Percentiles rank a stretch among this genome's conserved stretches.
These are phyloP conservation scores for Mycosphaerella sp. DNA, from an alignment of 2,329 filamentous ascomycete genomes.

Conservation along the genomic window DNA sequence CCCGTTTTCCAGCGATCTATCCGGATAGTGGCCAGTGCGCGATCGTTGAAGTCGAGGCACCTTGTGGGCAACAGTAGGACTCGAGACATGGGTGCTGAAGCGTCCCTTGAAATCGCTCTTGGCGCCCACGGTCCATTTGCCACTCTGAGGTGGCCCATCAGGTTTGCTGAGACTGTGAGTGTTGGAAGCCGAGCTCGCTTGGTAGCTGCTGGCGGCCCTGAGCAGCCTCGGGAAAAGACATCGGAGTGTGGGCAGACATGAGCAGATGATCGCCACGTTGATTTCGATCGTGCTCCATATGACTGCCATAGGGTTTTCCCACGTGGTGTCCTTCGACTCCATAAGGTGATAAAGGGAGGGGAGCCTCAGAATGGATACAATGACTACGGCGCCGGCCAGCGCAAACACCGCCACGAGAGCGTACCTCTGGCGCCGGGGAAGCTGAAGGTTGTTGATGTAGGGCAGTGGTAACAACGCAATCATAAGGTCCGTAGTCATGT, in stretches of 20 bases:
- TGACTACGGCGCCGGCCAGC: slow-evolving; percentile 29
- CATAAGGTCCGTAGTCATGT: slow-evolving; percentile 34
- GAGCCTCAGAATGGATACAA: slow-evolving; percentile 30
- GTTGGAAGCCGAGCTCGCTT: neutral
- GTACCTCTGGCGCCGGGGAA: slow-evolving; percentile 29
- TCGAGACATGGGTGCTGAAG: neutral
- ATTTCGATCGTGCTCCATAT: slow-evolving; percentile 34
- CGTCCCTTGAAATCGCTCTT: neutral
- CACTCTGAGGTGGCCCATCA: neutral
- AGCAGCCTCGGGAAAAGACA: slow-evolving; percentile 34
- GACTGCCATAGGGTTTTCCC: slow-evolving; percentile 26
- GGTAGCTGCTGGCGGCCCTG: neutral
- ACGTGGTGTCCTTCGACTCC: slow-evolving; percentile 25
- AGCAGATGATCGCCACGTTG: slow-evolving; percentile 34
- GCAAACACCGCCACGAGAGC: slow-evolving; percentile 33
- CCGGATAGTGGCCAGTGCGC: neutral
- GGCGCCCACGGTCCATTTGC: neutral
- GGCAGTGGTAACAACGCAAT: slow-evolving; percentile 33
- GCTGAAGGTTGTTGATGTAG: slow-evolving; percentile 29
- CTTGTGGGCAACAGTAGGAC: neutral
- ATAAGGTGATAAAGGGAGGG: slow-evolving; percentile 25
- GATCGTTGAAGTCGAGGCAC: neutral
- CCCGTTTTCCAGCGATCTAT: slow-evolving; percentile 1
- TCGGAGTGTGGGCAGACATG: slow-evolving; percentile 34
- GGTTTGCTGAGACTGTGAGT: neutral